These are phyloP conservation scores for Phytophthora ramorum DNA, from an alignment of 352 stramenopile genomes.

Conservation along the genomic window DNA sequence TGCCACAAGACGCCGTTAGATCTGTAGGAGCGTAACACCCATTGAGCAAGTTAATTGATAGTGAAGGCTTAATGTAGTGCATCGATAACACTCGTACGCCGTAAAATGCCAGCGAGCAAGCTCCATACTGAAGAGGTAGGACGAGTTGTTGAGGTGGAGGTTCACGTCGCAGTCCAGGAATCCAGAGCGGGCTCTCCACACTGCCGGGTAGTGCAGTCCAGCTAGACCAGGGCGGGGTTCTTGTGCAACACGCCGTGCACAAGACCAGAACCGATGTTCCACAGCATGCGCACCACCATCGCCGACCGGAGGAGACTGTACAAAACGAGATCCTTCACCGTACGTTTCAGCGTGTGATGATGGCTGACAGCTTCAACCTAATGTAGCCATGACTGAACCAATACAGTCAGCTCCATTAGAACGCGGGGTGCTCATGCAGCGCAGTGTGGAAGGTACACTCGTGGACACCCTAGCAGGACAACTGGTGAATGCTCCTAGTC, in stretches of 20 bases:
- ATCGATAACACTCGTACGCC: conserved; percentile 47
- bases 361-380: conserved; percentile 24
- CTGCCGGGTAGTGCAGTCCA: conserved; percentile 66
- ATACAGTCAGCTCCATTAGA: no score
- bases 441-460: no score
- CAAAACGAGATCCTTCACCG: not conserved
- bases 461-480: no score
- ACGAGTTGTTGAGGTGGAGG: conserved; percentile 88
- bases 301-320: no score
- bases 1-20: conserved; percentile 59
- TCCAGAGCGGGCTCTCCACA: conserved; percentile 74
- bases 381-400: conserved; percentile 12
- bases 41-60: not conserved
- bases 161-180: conserved; percentile 89
- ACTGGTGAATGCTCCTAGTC: no score
- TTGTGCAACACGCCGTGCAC: conserved; percentile 63
- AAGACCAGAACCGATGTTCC: conserved; percentile 75
- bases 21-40: conserved; percentile 8
- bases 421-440: no score
- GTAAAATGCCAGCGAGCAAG: conserved; percentile 88
- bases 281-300: conserved; percentile 82
- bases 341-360: conserved; percentile 9
- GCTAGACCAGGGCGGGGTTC: conserved; percentile 51
- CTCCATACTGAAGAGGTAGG: conserved; percentile 87
- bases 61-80: not conserved